Evolutionary conservation across 1,284 basidiomycete genomes (phyloP).

Genomic region (Puccinia horiana): DNA sequence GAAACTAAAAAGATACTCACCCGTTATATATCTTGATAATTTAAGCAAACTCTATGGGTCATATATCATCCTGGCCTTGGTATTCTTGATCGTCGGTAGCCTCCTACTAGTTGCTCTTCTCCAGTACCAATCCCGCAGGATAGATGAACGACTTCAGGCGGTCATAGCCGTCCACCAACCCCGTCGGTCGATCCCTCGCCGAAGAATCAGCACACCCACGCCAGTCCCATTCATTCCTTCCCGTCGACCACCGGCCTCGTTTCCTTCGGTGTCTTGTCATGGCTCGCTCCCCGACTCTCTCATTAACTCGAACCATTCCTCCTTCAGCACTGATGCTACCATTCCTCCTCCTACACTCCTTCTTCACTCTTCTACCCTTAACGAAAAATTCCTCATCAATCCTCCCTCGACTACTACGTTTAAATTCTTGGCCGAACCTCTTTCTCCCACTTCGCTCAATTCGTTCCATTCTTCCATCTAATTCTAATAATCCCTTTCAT

Average conservation of each 20-base stretch:
- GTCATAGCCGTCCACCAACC: slow-evolving; percentile 5
- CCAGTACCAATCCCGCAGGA: not conserved
- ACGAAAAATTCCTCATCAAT: too few species aligned
- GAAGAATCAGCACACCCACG: too few species aligned
- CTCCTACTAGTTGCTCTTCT: not conserved
- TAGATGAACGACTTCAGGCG: not conserved
- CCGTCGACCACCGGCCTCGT: not conserved
- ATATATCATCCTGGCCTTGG: not conserved
- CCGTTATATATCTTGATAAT: too few species aligned
- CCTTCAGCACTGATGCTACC: not conserved
- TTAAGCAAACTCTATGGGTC: not conserved
- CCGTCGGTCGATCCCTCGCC: not conserved
- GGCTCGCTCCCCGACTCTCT: not conserved
- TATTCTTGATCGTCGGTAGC: not conserved
- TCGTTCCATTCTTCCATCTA: not conserved
- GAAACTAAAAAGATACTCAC: too few species aligned
- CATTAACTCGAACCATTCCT: not conserved
- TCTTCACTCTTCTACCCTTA: not conserved
- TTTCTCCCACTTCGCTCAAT: not conserved
- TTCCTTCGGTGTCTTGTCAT: slow-evolving; percentile 13
- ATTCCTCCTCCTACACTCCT: not conserved
- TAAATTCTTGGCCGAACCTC: not conserved
- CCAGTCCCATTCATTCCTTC: not conserved
- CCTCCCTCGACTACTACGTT: not conserved
- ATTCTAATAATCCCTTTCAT: not conserved